phyloP scores from a whole-genome alignment of 2,329 filamentous ascomycete genomes.

The Fusarium tupiense region DNA sequence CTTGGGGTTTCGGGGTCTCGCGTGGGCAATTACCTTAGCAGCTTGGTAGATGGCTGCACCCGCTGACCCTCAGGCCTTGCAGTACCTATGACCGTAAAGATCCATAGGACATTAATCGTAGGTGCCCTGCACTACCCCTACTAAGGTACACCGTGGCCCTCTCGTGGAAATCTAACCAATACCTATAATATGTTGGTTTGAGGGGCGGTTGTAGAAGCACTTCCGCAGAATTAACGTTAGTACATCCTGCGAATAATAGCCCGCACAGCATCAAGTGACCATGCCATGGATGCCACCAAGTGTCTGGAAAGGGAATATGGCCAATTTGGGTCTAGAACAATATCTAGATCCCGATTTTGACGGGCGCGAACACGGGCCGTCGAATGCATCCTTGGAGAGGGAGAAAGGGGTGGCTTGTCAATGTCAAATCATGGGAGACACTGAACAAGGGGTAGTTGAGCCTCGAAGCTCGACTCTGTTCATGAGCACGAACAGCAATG shows the following conservation, averaged over 20 bases:
- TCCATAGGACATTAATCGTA: neutral
- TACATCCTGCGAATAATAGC: neutral
- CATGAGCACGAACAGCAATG: neutral
- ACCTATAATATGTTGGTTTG: neutral
- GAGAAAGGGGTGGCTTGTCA: slow-evolving; percentile 19
- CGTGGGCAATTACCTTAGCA: neutral
- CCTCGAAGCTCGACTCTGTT: neutral
- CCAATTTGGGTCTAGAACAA: slow-evolving; percentile 26
- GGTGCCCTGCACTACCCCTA: neutral
- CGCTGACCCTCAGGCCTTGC: neutral
- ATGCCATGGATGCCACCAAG: neutral
- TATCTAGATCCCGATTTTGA: slow-evolving; percentile 24
- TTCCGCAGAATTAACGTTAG: neutral
- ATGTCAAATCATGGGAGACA: neutral
- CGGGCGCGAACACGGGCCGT: slow-evolving; percentile 14
- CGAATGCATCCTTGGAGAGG: neutral
- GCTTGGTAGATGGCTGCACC: neutral
- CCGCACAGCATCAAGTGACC: neutral
- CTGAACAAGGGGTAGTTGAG: neutral
- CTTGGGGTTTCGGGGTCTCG: neutral
- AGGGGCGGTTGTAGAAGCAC: neutral
- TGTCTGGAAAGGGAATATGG: slow-evolving; percentile 15
- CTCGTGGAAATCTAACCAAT: neutral
- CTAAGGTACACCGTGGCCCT: too few species aligned
- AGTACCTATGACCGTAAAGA: neutral